phyloP scores from a whole-genome alignment of 1,139 yeast species.

The Diutina catenulata region DNA sequence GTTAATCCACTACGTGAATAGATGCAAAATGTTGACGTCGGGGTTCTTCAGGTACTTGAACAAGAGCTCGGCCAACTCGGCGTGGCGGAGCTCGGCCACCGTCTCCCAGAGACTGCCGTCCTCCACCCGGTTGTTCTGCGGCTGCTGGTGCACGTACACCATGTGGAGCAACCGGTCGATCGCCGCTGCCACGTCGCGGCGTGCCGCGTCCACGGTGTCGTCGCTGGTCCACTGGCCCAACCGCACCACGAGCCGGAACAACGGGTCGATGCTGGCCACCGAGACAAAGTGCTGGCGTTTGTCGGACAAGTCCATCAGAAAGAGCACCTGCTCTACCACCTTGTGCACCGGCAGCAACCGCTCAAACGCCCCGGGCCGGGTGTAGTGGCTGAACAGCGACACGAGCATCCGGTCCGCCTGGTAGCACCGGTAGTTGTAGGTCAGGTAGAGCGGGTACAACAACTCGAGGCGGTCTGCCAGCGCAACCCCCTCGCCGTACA shows the following conservation, averaged over 20 bases:
- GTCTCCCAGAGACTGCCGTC: slow-evolving; percentile 13
- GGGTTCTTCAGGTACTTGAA: too few species aligned
- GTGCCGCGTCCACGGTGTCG: slow-evolving; percentile 11
- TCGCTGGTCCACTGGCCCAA: slow-evolving; percentile 9
- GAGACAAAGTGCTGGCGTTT: neutral
- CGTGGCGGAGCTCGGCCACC: slow-evolving; percentile 12
- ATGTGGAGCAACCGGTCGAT: slow-evolving; percentile 9
- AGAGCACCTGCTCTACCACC: too few species aligned
- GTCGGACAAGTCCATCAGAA: neutral
- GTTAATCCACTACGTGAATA: too few species aligned
- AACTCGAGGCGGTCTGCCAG: too few species aligned
- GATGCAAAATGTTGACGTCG: too few species aligned
- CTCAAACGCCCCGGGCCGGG: too few species aligned
- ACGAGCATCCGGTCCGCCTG: too few species aligned
- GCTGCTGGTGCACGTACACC: slow-evolving; percentile 8
- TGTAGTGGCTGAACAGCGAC: too few species aligned
- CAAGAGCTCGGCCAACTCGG: slow-evolving; percentile 12
- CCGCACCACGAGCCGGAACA: slow-evolving; percentile 10
- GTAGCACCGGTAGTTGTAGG: too few species aligned
- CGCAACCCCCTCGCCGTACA: too few species aligned
- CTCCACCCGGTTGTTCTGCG: neutral
- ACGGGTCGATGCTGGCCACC: slow-evolving; percentile 11
- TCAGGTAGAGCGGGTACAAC: too few species aligned
- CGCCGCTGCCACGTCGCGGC: slow-evolving; percentile 10
- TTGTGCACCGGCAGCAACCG: too few species aligned